A percentile compares a stretch with the other conserved stretches of the same genome.
These are phyloP conservation scores for Leishmania gerbilli DNA, from an alignment of 208 protist genomes.

Conservation along the genomic window DNA sequence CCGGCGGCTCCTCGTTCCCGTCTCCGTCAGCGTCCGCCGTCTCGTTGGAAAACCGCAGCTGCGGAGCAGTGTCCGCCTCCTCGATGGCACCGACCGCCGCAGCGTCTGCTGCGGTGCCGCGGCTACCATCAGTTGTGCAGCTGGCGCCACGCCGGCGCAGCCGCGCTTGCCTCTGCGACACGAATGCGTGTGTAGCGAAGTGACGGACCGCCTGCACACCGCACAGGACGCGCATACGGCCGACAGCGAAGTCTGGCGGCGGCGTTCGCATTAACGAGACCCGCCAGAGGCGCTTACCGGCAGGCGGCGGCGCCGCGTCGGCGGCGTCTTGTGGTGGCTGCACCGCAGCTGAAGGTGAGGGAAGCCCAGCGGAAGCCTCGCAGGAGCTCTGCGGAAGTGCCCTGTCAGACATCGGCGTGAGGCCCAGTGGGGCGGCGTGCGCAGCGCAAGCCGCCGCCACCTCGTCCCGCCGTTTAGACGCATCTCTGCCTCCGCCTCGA, in stretches of 20 bases:
- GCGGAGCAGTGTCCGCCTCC: neutral
- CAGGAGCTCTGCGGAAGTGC: neutral
- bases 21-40: neutral
- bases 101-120: neutral
- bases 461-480: neutral
- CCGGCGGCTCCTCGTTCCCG: neutral
- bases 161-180: neutral
- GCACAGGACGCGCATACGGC: neutral
- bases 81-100: neutral
- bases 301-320: neutral
- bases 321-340: neutral
- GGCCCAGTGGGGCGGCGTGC: neutral
- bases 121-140: neutral
- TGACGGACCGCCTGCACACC: neutral
- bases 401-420: neutral
- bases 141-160: neutral
- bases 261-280: neutral
- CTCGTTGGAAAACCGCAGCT: neutral
- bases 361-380: neutral
- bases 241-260: neutral
- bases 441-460: neutral
- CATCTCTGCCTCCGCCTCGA: neutral
- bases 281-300: neutral
- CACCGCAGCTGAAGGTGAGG: neutral
- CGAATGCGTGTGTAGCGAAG: neutral